phyloP scores from a whole-genome alignment of 2,329 filamentous ascomycete species.

The Hypocrella siamensis region DNA sequence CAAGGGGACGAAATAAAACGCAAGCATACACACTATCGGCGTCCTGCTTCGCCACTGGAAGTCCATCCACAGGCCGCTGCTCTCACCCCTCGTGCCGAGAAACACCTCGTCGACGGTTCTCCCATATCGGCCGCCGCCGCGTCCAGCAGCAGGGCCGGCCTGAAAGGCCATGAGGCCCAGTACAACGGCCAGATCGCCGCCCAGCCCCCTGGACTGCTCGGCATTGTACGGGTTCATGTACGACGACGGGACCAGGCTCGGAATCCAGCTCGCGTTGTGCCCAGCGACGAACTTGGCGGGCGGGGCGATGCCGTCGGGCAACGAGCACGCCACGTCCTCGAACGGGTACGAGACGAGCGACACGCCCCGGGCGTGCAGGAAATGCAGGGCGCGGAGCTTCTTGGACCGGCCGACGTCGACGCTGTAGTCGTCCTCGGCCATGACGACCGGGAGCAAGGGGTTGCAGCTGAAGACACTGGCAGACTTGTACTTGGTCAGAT shows the following conservation, averaged over 20 bases:
- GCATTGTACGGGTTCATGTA: conserved; percentile 9
- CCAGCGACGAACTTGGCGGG: conserved; percentile 16
- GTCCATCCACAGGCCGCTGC: conserved; percentile 10
- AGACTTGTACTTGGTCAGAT: conserved; percentile 8
- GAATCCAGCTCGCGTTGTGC: conserved; percentile 19
- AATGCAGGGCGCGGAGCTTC: conserved; percentile 15
- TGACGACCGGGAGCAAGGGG: conserved; percentile 18
- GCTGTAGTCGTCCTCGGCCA: conserved; percentile 8
- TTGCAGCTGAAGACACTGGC: conserved; percentile 21
- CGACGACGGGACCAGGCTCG: conserved; percentile 16
- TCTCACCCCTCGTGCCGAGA: conserved; percentile 4
- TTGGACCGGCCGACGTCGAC: conserved; percentile 3
- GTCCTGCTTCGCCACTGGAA: conserved; percentile 9
- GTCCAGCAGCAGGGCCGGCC: too few species aligned
- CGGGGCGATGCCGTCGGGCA: conserved; percentile 1
- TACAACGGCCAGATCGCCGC: conserved; percentile 21
- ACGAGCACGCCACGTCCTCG: conserved; percentile 6
- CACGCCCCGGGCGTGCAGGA: conserved; percentile 11
- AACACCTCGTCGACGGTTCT: conserved; percentile 3
- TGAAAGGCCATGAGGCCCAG: conserved; percentile 24
- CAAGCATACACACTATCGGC: conserved; percentile 13
- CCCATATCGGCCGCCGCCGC: background rate
- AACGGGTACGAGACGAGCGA: conserved; percentile 10
- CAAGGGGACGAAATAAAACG: background rate
- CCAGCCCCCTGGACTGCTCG: conserved; percentile 15